Evolutionary conservation across 1,284 basidiomycete genomes (phyloP), one percentile per base, ranked within the genome.

Genomic region (Gymnopus androsaceus): DNA sequence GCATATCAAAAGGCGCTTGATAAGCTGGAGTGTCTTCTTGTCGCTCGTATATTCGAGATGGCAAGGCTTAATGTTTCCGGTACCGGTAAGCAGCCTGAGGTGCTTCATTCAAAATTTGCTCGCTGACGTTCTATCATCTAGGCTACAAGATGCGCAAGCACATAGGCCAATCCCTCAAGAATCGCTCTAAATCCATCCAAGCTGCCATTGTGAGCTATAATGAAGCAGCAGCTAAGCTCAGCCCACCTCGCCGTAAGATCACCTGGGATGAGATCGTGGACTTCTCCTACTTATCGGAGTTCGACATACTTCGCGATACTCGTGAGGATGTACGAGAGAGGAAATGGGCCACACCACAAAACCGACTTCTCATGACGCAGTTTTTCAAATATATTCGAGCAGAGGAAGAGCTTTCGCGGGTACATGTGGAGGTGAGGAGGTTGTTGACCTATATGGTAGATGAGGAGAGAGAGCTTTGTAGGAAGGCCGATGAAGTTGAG

Each of bases 251-350:
- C 3, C 17, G 15, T 2, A 4, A 19, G n/a, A 57, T 68, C 15
- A 8, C 47, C 2, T 66, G 63, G 56, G 37, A 53, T 4, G 57
- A 67, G 28, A 46, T 69, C 17, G 36, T 63, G 5, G 55, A 62
- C 4, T 63, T 64, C 55, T 44, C 53, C 0, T 64, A 62, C 15
- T 53, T 69, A 0, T 62, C 62, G 6, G 62, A 71, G 27, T 66
- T 71, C 36, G 64, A 65, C 31, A 54, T 69, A 1, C 59, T 70
- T 3, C 57, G 63, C 3, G 59, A 65, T 25, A 49, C 61, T 1
- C 57, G 59, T 9, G 48, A 63, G 17, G 66, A 67, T 30, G 58
- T 66, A 9, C 56, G 56, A 2, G 19, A 57, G 14, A 27, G 54
- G 4, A 52, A 48, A 3, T 70, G 68, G 67, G 58, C 60, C 0